These are phyloP conservation scores for Marvania coccoides DNA, from an alignment of 139 green algal genomes.

Conservation along the genomic window DNA sequence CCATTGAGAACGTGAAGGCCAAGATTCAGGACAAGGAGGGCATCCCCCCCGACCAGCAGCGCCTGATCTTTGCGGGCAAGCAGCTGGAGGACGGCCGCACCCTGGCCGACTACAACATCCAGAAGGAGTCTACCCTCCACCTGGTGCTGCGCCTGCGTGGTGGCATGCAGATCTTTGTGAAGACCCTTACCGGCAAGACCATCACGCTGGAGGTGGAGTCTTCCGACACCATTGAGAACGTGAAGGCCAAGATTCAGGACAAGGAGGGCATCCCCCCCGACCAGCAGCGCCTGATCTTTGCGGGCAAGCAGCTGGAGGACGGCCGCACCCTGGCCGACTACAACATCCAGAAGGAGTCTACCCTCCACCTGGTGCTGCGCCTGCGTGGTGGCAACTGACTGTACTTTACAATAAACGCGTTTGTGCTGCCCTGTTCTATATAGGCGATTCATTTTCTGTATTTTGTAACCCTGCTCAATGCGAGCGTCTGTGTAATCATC, in stretches of 20 bases:
- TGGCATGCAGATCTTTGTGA: conserved; percentile 82
- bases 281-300: conserved; percentile 97
- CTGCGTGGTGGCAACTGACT: conserved; percentile 66
- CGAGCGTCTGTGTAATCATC: too few species aligned
- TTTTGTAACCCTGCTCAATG: too few species aligned
- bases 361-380: conserved; percentile 39
- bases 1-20: conserved; percentile 88
- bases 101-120: conserved; percentile 96
- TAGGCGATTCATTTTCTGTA: too few species aligned
- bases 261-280: conserved; percentile 94
- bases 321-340: conserved; percentile 93
- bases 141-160: conserved; percentile 37
- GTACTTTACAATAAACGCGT: conserved; percentile 73
- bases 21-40: conserved; percentile 97
- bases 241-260: conserved; percentile 94
- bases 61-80: conserved; percentile 96
- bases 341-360: conserved; percentile 94
- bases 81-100: conserved; percentile 95
- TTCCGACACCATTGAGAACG: conserved; percentile 80
- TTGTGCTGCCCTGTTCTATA: too few species aligned
- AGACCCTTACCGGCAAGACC: conserved; percentile 88
- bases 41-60: conserved; percentile 94
- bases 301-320: conserved; percentile 96
- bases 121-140: conserved; percentile 74
- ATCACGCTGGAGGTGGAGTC: conserved; percentile 88